phyloP scores from a whole-genome alignment of 495 filamentous ascomycete genomes.

The Symbiotaphrina buchneri region DNA sequence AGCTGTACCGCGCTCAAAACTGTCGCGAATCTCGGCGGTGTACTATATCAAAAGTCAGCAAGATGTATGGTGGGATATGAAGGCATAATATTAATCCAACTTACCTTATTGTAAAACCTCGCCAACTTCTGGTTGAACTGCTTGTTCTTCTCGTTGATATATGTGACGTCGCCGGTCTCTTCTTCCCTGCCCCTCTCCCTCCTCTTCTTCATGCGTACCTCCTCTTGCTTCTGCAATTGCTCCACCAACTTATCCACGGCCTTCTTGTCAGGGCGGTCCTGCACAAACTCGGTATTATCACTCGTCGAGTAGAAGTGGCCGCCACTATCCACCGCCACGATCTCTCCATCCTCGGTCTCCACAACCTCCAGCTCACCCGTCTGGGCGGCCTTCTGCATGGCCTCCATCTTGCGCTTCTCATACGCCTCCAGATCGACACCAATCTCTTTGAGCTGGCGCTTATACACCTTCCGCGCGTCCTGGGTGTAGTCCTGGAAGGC shows the following conservation, averaged over 20 bases:
- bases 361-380: conserved; percentile 73
- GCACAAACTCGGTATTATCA: conserved; percentile 55
- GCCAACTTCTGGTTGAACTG: conserved; percentile 95
- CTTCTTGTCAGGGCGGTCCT: conserved; percentile 72
- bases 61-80: not conserved
- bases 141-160: conserved; percentile 84
- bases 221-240: conserved; percentile 77
- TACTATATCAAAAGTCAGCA: conserved; percentile 34
- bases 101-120: conserved; percentile 90
- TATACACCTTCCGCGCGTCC: conserved; percentile 80
- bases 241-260: conserved; percentile 77
- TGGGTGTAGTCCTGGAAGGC: conserved; percentile 80
- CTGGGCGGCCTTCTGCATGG: conserved; percentile 61
- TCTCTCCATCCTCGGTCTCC: conserved; percentile 81
- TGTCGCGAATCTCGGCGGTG: conserved; percentile 89
- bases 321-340: conserved; percentile 79
- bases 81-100: too few relatives aligned
- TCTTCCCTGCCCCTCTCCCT: conserved; percentile 46
- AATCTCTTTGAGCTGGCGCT: conserved; percentile 57
- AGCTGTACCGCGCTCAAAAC: conserved; percentile 91
- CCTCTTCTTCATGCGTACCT: conserved; percentile 61
- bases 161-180: conserved; percentile 75
- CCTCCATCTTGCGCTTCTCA: conserved; percentile 61
- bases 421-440: conserved; percentile 50
- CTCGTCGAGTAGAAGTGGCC: conserved; percentile 78